A percentile compares a stretch with the other conserved stretches of the same genome.
Conservation (phyloP, 2,329 filamentous ascomycete species). For the Periconia digitata region DNA sequence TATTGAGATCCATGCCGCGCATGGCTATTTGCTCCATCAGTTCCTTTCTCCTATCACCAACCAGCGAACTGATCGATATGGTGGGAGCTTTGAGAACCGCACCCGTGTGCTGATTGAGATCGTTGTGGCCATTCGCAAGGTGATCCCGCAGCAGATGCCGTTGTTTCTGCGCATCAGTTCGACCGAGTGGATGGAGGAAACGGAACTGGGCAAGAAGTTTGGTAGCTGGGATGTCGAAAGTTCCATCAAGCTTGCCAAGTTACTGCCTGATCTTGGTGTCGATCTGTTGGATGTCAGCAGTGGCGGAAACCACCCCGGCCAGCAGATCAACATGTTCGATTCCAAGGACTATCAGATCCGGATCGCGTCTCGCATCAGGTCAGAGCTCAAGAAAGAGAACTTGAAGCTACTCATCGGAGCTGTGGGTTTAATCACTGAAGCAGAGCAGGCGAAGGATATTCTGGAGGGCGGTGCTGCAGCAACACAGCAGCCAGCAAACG, state of each 20-base stretch:
- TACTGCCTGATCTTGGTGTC: slow-evolving; percentile 45
- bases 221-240: slow-evolving; percentile 46
- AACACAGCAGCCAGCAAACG: slow-evolving; percentile 16
- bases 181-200: slow-evolving; percentile 42
- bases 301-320: slow-evolving; percentile 49
- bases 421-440: slow-evolving; percentile 57
- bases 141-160: slow-evolving; percentile 38
- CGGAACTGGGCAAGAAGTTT: slow-evolving; percentile 27
- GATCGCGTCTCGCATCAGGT: slow-evolving; percentile 49
- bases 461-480: slow-evolving; percentile 26
- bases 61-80: slow-evolving; percentile 46
- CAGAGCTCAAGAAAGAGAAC: slow-evolving; percentile 42
- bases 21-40: slow-evolving; percentile 48
- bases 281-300: slow-evolving; percentile 51
- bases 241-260: slow-evolving; percentile 43
- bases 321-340: slow-evolving; percentile 45
- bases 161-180: slow-evolving; percentile 39
- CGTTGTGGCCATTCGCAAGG: slow-evolving; percentile 37
- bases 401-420: slow-evolving; percentile 53
- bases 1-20: slow-evolving; percentile 48
- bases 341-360: slow-evolving; percentile 52
- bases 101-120: slow-evolving; percentile 45
- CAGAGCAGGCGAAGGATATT: slow-evolving; percentile 53
- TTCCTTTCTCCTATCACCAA: slow-evolving; percentile 47
- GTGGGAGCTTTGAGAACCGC: slow-evolving; percentile 45